These are phyloP conservation scores for Vittaforma corneae DNA, from an alignment of 371 early-diverging fungal species.

Conservation along the genomic window DNA sequence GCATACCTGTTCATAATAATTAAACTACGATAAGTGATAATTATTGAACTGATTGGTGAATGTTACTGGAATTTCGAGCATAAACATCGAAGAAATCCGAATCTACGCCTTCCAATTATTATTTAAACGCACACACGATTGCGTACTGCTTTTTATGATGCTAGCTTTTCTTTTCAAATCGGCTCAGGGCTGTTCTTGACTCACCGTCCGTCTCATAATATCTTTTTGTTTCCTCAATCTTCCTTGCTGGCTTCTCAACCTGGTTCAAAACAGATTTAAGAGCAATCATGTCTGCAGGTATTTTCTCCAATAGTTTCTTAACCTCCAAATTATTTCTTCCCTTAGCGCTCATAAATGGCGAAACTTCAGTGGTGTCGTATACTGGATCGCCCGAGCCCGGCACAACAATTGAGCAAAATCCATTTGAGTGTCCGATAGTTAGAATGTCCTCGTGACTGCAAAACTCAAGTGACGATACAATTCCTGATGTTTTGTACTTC, in stretches of 20 bases:
- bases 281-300: conserved; percentile 56
- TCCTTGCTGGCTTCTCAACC: not conserved
- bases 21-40: too few relatives aligned
- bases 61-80: too few relatives aligned
- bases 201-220: not conserved
- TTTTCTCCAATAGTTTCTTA: conserved; percentile 74
- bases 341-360: conserved; percentile 78
- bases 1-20: too few relatives aligned
- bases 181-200: not conserved
- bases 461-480: conserved; percentile 64
- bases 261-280: conserved; percentile 5
- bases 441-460: conserved; percentile 92
- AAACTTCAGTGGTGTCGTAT: conserved; percentile 80
- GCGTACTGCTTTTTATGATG: not conserved
- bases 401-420: conserved; percentile 70
- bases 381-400: conserved; percentile 90
- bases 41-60: too few relatives aligned
- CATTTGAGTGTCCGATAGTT: conserved; percentile 71
- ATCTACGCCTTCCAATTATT: too few relatives aligned
- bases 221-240: not conserved
- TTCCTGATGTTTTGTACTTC: conserved; percentile 65
- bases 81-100: too few relatives aligned
- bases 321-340: conserved; percentile 83
- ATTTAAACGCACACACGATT: too few relatives aligned
- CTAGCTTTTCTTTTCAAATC: not conserved